Evolutionary conservation across 495 filamentous ascomycete species (phyloP).

Genomic region (Penicillium atrosanguineum): DNA sequence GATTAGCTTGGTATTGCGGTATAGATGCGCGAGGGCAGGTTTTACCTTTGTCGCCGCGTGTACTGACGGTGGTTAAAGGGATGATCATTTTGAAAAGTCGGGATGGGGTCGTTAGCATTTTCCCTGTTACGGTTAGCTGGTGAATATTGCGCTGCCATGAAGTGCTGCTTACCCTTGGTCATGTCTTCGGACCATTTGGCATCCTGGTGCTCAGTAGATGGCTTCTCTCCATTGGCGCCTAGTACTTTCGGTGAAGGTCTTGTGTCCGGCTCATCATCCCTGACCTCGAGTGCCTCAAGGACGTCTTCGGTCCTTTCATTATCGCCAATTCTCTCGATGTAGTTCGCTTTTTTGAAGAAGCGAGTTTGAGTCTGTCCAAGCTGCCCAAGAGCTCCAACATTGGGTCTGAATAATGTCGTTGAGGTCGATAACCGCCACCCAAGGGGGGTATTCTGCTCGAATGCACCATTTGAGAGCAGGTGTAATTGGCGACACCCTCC

Average conservation of each 20-base stretch:
- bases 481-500: not conserved
- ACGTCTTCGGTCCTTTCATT: constrained; percentile 23
- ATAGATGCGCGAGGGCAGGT: constrained; percentile 25
- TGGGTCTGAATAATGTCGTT: not conserved
- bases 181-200: constrained; percentile 50
- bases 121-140: constrained; percentile 51
- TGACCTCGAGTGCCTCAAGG: constrained; percentile 16
- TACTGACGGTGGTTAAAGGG: constrained; percentile 63
- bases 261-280: constrained; percentile 10
- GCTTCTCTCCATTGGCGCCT: constrained; percentile 5
- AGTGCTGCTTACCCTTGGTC: constrained; percentile 54
- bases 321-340: constrained; percentile 15
- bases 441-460: not conserved
- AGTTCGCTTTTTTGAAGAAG: constrained; percentile 19
- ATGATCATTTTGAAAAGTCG: constrained; percentile 86
- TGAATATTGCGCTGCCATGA: not conserved
- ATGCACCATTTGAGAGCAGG: not conserved
- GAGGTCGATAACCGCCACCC: not conserved
- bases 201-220: constrained; percentile 46
- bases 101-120: constrained; percentile 86
- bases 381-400: not conserved
- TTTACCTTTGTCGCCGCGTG: constrained; percentile 51
- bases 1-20: constrained; percentile 10
- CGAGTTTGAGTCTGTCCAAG: constrained; percentile 11
- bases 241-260: constrained; percentile 8